Evolutionary conservation across 495 filamentous ascomycete species (phyloP), one percentile per base, ranked within the genome.

Genomic region (Gamarada debralockiae): DNA sequence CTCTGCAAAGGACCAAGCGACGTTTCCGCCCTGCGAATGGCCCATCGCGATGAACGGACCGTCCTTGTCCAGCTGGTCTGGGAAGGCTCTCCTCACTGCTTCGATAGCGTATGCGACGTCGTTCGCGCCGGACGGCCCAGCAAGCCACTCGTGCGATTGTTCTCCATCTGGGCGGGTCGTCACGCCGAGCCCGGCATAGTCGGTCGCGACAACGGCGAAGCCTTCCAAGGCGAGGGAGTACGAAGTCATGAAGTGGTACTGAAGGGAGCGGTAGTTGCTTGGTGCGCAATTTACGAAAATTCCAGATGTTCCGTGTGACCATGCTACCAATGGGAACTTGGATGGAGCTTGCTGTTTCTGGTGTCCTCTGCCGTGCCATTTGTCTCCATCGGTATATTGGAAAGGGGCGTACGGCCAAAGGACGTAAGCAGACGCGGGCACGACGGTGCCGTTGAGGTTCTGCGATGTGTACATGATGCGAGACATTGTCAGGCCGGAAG

Each of bases 181-280:
- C 25, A 81, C 66, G 24, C 79, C 79, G 0, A 80, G 68, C 1
- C 79, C 79, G 4, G 74, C 76, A 56, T 78, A 81, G 56, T 83
- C 79, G 2, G 79, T 65, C 0, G 71, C 77, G n/a, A 83, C 67
- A 6, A 81, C 78, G 14, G 71, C 77, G 52, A 76, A 80, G 12
- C 79, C 79, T 3, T 68, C 63, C 9, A 73, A 55, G 0, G 70
- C 78, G 17, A 81, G 60, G 5, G 67, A 56, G 50, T 70, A 80
- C 0, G 76, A 72, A 1, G 66, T 67, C 12, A 64, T 33, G 53
- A 69, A 66, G 20, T 69, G 62, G 36, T 80, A 75, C 65, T 65
- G 70, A 1, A 83, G 70, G 15, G 60, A 65, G 12, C 74, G 71
- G 46, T 73, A 58, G 22, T 71, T 63, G 15, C 71, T 75, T 9